Conservation (phyloP, 2,329 filamentous ascomycete species). For the Colletotrichum cordylinicola region DNA sequence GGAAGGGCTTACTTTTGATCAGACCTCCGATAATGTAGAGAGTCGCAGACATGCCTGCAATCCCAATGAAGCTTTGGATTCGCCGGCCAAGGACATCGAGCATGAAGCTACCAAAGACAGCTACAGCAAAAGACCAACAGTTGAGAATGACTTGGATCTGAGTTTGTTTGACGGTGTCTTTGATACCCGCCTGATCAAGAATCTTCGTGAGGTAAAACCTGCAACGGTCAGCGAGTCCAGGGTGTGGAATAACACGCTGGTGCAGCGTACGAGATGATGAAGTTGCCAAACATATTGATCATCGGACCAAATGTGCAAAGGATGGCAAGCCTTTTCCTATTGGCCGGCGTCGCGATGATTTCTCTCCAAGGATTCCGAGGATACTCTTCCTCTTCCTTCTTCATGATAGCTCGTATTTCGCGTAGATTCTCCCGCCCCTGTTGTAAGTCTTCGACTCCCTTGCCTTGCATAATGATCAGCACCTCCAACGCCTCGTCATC, state of each 20-base stretch:
- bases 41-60: constrained; percentile 27
- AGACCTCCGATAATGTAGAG: constrained; percentile 30
- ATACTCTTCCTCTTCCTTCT: constrained; percentile 27
- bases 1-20: constrained; percentile 26
- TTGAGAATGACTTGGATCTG: constrained; percentile 40
- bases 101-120: constrained; percentile 37
- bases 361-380: constrained; percentile 31
- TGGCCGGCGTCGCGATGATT: constrained; percentile 28
- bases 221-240: neutral
- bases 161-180: constrained; percentile 26
- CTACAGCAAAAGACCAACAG: constrained; percentile 38
- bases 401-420: constrained; percentile 29
- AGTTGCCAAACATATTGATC: constrained; percentile 35
- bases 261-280: constrained; percentile 31
- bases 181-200: constrained; percentile 34
- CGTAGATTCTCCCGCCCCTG: constrained; percentile 11
- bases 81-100: constrained; percentile 37
- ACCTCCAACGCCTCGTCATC: constrained; percentile 34
- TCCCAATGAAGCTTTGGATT: constrained; percentile 31
- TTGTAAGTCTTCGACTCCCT: constrained; percentile 36
- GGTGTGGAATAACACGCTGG: neutral
- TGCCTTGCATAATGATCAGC: constrained; percentile 45
- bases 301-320: constrained; percentile 30
- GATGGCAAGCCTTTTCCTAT: constrained; percentile 29
- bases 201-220: constrained; percentile 34